A percentile compares a stretch with the other conserved stretches of the same genome.
Conservation (phyloP, 257 asterid species). For the Coffea canephora region DNA sequence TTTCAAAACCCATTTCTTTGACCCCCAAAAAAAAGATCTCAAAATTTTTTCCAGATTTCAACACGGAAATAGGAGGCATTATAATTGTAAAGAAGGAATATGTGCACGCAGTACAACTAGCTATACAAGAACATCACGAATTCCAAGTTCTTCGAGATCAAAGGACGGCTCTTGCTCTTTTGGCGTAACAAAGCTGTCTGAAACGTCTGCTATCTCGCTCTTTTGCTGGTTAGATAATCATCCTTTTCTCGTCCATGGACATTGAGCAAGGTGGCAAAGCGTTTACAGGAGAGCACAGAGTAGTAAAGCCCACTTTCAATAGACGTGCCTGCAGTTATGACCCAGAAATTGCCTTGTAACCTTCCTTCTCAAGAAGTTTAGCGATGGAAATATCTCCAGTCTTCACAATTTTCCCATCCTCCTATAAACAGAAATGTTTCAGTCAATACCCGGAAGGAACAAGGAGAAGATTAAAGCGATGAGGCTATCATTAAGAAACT, state of each 20-base stretch:
- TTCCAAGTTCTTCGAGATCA: background rate
- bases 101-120: background rate
- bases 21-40: background rate
- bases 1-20: too few relatives aligned
- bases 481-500: background rate
- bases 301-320: background rate
- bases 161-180: background rate
- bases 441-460: background rate
- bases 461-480: background rate
- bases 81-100: background rate
- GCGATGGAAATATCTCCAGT: constrained; percentile 87
- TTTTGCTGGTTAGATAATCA: background rate
- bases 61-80: background rate
- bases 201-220: background rate
- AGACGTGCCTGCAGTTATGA: constrained; percentile 18
- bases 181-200: background rate
- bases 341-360: constrained; percentile 68
- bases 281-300: too few relatives aligned
- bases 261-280: background rate
- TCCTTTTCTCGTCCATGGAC: background rate
- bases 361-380: constrained; percentile 66
- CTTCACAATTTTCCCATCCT: constrained; percentile 80
- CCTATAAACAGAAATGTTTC: constrained; percentile 38
- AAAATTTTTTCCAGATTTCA: background rate
- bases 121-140: background rate